Percentiles rank a stretch among this genome's conserved stretches.
Evolutionary conservation across 768 basidiomycete genomes (phyloP).

Genomic region (Boletus patriciae): DNA sequence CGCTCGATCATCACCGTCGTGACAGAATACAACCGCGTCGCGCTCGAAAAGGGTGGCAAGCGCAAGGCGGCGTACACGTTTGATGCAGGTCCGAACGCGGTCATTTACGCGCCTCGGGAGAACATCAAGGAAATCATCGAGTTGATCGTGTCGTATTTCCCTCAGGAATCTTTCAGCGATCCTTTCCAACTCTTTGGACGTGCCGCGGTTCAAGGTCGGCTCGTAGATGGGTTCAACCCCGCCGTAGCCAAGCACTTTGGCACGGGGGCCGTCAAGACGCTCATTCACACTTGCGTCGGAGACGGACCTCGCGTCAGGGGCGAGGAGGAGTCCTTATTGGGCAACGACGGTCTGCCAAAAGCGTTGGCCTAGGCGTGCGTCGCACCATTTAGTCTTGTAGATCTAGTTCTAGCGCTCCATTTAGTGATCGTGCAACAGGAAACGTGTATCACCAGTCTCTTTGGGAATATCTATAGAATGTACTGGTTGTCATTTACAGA

Average conservation of each 20-base stretch:
- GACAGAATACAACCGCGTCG: conserved; percentile 88
- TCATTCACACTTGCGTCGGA: conserved; percentile 92
- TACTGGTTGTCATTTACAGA: neutral
- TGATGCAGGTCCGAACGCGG: conserved; percentile 98
- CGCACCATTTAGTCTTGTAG: neutral
- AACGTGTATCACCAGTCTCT: conserved; percentile 7
- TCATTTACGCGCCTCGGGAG: conserved; percentile 84
- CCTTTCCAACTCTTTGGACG: conserved; percentile 61
- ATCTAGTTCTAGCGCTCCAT: neutral
- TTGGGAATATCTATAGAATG: neutral
- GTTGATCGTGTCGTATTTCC: conserved; percentile 83
- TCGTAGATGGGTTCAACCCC: conserved; percentile 74
- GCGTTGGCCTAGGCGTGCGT: conserved; percentile 36
- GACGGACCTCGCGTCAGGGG: conserved; percentile 81
- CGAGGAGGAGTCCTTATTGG: conserved; percentile 64
- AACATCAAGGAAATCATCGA: conserved; percentile 78
- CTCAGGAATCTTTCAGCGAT: conserved; percentile 77
- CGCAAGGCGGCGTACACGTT: conserved; percentile 96
- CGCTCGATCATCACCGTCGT: conserved; percentile 90
- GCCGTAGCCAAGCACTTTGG: conserved; percentile 72
- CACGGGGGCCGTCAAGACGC: conserved; percentile 76
- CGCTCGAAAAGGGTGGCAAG: conserved; percentile 53
- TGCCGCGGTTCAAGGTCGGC: conserved; percentile 44
- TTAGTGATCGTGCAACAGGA: neutral
- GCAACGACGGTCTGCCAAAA: conserved; percentile 67